Conservation (phyloP, 495 filamentous ascomycete genomes). For the Hypoxylon subgilvum region DNA sequence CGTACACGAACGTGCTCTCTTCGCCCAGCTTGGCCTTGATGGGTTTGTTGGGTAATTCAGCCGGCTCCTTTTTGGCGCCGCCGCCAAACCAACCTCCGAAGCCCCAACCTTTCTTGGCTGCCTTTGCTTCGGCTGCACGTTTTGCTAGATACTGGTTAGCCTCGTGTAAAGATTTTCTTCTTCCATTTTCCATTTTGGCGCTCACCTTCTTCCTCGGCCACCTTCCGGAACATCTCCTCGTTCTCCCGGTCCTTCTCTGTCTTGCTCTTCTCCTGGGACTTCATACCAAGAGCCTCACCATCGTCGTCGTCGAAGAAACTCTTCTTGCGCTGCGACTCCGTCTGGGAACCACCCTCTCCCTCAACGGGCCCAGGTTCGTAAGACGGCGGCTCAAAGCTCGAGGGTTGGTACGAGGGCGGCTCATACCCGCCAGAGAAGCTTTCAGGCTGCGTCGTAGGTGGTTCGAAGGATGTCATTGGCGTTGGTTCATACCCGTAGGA, state of each 20-base stretch:
- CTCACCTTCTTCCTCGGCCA: conserved; percentile 84
- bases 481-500: conserved; percentile 54
- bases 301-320: conserved; percentile 81
- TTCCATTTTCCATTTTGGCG: conserved; percentile 3
- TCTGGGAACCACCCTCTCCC: conserved; percentile 44
- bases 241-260: conserved; percentile 65
- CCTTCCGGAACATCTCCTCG: conserved; percentile 80
- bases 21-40: conserved; percentile 96
- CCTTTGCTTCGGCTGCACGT: conserved; percentile 42
- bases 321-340: conserved; percentile 68
- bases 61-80: conserved; percentile 67
- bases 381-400: conserved; percentile 61
- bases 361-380: conserved; percentile 59
- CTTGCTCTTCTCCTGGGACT: conserved; percentile 55
- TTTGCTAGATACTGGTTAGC: conserved; percentile 36
- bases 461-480: conserved; percentile 41
- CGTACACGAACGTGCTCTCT: conserved; percentile 89
- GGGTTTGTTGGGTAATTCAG: conserved; percentile 63
- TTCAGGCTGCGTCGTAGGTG: conserved; percentile 43
- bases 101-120: conserved; percentile 78
- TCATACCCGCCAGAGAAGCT: conserved; percentile 49
- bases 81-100: conserved; percentile 82
- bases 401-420: conserved; percentile 57
- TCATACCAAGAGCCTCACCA: conserved; percentile 56
- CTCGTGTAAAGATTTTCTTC: conserved; percentile 32